Conservation (phyloP, 1,139 yeast genomes). For the Sugiyamaella pinicola region DNA sequence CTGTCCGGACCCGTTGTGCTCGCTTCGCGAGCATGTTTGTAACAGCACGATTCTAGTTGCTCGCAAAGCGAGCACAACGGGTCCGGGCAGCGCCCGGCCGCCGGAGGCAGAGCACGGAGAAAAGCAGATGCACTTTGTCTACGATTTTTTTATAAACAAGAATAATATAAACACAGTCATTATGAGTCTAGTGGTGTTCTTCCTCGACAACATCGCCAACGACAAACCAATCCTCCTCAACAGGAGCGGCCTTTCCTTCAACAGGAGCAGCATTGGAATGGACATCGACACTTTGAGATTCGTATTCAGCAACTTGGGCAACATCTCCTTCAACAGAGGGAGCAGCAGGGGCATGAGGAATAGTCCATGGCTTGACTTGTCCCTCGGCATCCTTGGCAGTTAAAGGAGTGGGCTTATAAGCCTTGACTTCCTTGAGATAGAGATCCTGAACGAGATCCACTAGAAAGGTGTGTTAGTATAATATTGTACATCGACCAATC, state of each 20-base stretch:
- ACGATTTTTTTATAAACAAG: conserved; percentile 4
- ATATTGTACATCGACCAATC: conserved; percentile 1
- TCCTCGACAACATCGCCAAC: conserved; percentile 63
- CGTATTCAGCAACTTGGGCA: conserved; percentile 75
- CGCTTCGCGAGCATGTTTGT: no score
- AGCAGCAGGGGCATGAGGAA: conserved; percentile 70
- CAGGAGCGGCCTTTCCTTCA: conserved; percentile 49
- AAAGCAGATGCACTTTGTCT: conserved; percentile 11
- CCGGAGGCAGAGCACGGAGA: conserved; percentile 2
- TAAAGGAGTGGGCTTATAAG: conserved; percentile 80
- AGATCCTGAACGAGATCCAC: conserved; percentile 76
- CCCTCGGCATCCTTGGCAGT: conserved; percentile 75
- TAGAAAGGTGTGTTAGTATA: conserved; percentile 21
- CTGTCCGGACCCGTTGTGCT: no score
- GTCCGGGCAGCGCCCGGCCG: no score
- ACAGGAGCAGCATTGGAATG: conserved; percentile 47
- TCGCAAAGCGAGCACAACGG: no score
- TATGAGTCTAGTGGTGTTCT: conserved; percentile 50
- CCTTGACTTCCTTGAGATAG: conserved; percentile 83
- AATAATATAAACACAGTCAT: conserved; percentile 7
- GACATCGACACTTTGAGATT: conserved; percentile 74
- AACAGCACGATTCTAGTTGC: no score
- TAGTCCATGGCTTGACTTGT: conserved; percentile 77
- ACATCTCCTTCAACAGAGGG: conserved; percentile 74
- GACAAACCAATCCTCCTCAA: conserved; percentile 61